A percentile compares a stretch with the other conserved stretches of the same genome.
Conservation (phyloP, 2,329 filamentous ascomycete genomes). For the Claviceps fusiformis region DNA sequence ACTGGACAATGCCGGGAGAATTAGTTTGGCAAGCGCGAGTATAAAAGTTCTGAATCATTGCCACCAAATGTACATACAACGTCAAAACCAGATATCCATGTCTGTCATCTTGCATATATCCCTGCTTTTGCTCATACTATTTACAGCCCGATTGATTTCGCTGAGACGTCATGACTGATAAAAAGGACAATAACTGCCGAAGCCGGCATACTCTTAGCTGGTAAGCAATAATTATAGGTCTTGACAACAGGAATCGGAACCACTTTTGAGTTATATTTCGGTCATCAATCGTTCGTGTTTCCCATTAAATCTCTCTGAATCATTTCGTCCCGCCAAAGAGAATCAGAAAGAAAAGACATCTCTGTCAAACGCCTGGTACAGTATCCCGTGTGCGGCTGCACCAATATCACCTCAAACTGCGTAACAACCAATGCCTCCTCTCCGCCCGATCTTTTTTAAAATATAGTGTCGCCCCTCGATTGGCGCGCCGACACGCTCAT, state of each 20-base stretch:
- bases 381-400: constrained; percentile 13
- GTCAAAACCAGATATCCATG: not conserved
- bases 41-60: not conserved
- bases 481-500: not conserved
- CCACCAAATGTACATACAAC: not conserved
- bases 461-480: not conserved
- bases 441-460: too few relatives aligned
- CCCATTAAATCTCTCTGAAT: constrained; percentile 4
- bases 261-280: not conserved
- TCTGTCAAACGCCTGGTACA: constrained; percentile 15
- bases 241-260: not conserved
- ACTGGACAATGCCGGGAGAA: not conserved
- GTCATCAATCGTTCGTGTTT: constrained; percentile 1
- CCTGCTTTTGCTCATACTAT: constrained; percentile 6
- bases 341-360: not conserved
- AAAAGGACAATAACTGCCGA: constrained; percentile 2
- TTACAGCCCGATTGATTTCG: constrained; percentile 5
- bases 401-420: constrained; percentile 6
- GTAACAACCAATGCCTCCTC: constrained; percentile 11
- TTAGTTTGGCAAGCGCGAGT: not conserved
- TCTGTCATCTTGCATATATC: constrained; percentile 1
- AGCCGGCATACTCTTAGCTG: constrained; percentile 10
- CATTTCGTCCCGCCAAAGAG: not conserved
- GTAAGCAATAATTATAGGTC: constrained; percentile 10
- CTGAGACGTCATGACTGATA: not conserved